phyloP scores from a whole-genome alignment of 208 protist species.

The Novymonas esmeraldas region DNA sequence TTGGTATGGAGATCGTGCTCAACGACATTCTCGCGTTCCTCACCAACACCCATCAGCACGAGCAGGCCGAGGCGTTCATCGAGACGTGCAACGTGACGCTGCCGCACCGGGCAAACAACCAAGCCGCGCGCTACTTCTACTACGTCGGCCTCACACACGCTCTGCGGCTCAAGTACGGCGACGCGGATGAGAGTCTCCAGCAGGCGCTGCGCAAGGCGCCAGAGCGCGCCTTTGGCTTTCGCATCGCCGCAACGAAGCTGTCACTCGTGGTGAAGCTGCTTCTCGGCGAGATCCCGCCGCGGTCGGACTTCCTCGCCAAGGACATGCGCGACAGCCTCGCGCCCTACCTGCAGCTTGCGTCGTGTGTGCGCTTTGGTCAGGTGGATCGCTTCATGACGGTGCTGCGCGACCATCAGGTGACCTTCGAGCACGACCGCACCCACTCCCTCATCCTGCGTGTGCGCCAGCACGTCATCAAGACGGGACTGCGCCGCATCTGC shows the following conservation, averaged over 20 bases:
- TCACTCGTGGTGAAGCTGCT: constrained; percentile 97
- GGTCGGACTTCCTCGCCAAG: constrained; percentile 89
- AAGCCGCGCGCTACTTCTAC: constrained; percentile 96
- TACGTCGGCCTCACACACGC: constrained; percentile 96
- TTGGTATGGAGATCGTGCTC: constrained; percentile 84
- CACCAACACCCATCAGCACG: constrained; percentile 70
- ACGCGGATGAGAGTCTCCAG: constrained; percentile 92
- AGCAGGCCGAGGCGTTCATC: constrained; percentile 87
- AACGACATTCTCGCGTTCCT: constrained; percentile 89
- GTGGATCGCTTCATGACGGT: constrained; percentile 93
- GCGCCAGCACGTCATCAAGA: constrained; percentile 98
- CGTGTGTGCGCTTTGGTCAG: constrained; percentile 95
- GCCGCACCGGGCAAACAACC: constrained; percentile 87
- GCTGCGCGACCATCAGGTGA: constrained; percentile 86
- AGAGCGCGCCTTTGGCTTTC: constrained; percentile 94
- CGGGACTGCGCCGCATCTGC: constrained; percentile 96
- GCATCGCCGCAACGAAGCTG: constrained; percentile 94
- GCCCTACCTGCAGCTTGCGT: constrained; percentile 96
- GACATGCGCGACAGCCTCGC: constrained; percentile 86
- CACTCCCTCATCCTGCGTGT: constrained; percentile 96
- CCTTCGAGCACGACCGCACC: constrained; percentile 95
- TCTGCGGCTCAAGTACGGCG: constrained; percentile 96
- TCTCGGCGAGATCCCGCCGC: constrained; percentile 97
- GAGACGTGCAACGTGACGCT: constrained; percentile 80
- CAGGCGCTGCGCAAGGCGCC: constrained; percentile 97